These are phyloP conservation scores for Letharia lupina DNA, from an alignment of 495 filamentous ascomycete species.

Conservation along the genomic window DNA sequence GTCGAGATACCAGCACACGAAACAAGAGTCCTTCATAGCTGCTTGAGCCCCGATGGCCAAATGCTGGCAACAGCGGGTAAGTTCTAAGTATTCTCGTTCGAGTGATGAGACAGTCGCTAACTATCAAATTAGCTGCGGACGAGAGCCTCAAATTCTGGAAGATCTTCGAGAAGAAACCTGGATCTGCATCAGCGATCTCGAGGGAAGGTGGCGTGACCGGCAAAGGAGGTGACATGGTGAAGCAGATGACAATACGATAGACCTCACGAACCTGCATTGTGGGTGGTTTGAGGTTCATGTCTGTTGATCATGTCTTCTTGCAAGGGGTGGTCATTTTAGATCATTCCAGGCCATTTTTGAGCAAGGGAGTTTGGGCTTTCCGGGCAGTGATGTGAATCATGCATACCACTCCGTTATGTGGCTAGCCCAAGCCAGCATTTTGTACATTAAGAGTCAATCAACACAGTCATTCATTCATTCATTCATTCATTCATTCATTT, in stretches of 20 bases:
- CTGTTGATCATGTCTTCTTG: slow-evolving; percentile 10
- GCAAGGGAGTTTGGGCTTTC: background rate
- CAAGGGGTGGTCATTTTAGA: background rate
- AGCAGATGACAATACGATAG: slow-evolving; percentile 94
- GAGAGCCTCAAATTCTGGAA: slow-evolving; percentile 99
- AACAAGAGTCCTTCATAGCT: slow-evolving; percentile 89
- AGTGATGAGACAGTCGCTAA: slow-evolving; percentile 20
- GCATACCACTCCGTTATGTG: background rate
- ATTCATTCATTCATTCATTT: background rate
- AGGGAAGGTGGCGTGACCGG: slow-evolving; percentile 49
- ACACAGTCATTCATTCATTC: slow-evolving; percentile 10
- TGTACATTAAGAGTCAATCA: slow-evolving; percentile 8
- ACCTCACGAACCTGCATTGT: slow-evolving; percentile 29
- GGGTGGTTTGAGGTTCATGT: slow-evolving; percentile 30
- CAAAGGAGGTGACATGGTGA: slow-evolving; percentile 65
- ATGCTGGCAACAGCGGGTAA: slow-evolving; percentile 85
- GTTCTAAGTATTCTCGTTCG: slow-evolving; percentile 3
- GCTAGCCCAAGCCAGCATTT: background rate
- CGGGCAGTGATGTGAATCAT: background rate
- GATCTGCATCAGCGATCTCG: slow-evolving; percentile 47
- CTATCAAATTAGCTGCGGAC: slow-evolving; percentile 54
- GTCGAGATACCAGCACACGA: slow-evolving; percentile 99
- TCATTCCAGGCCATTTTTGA: background rate
- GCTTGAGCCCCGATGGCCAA: slow-evolving; percentile 90
- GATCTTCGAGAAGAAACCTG: slow-evolving; percentile 95